Base-by-base conservation (phyloP, 208 protist genomes). In the Leptomonas seymouri region DNA sequence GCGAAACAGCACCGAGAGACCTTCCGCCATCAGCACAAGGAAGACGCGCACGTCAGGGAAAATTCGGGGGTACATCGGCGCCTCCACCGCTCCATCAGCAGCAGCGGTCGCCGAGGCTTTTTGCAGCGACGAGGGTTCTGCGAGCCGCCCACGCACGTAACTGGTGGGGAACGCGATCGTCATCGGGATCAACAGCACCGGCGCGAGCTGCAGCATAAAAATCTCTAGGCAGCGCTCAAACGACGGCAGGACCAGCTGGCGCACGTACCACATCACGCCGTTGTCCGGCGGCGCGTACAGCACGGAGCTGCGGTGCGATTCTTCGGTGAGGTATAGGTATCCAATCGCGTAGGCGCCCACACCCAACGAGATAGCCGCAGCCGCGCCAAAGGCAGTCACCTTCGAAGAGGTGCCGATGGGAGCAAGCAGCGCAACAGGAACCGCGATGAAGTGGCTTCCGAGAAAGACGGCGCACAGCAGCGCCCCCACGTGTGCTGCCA, bases 181-280 rank as follows among this genome's bases (percentile, higher is more conserved):
- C 11, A 82, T 53, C 1, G 71, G 80, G 23, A 77, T 64, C n/a
- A 77, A 30, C 36, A 91, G 25, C 30, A 86, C n/a, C 15, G 84
- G 50, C 56, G 90, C 83, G 20, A 95, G 49, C 61, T 90, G 79
- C 75, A 86, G 23, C 64, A 76, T 77, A 62, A 89, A 58, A 25
- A 85, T 60, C 44, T 84, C 81, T 31, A 91, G 63, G 36, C 72
- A 85, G 25, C 81, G 72, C 30, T 65, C 63, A 68, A 93, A 93
- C 42, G 71, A 71, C 2, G 82, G 69, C 12, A 91, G 74, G 20
- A 87, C 75, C 34, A 91, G 73, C 71, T 93, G 85, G 7, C 85
- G 82, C 71, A 93, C 85, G 61, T 93, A 93, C 87, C 90, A 93
- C 75, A 86, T 78, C 25, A 84, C 74, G 20, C 84, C 81, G 48